A percentile compares a stretch with the other conserved stretches of the same genome.
Evolutionary conservation across 345 rosid species (phyloP).

Genomic region (Anacardium occidentale): DNA sequence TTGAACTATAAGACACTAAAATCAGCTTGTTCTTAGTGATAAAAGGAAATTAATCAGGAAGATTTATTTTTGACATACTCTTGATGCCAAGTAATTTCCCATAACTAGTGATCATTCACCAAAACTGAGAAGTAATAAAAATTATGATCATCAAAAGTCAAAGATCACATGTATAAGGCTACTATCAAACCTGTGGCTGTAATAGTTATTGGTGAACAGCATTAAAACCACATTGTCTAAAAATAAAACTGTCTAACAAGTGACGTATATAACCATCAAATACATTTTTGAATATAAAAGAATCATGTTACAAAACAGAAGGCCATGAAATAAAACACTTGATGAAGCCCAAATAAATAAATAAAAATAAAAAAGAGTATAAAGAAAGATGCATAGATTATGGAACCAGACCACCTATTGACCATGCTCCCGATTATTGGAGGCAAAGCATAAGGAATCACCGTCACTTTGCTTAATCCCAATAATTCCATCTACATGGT

Average conservation of each 20-base stretch:
- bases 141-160: not conserved
- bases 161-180: not conserved
- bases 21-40: not conserved
- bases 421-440: conserved; percentile 37
- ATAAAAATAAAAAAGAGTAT: not conserved
- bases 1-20: not conserved
- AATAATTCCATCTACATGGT: conserved; percentile 29
- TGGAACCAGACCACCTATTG: conserved; percentile 34
- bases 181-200: not conserved
- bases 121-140: not conserved
- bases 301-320: not conserved
- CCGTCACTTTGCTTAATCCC: conserved; percentile 20
- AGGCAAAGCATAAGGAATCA: conserved; percentile 5
- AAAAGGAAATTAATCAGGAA: not conserved
- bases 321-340: not conserved
- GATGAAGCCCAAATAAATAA: not conserved
- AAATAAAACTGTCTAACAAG: not conserved
- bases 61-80: not conserved
- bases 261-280: not conserved
- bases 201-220: not conserved
- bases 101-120: not conserved
- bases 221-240: not conserved
- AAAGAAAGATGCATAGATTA: not conserved
- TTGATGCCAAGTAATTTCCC: not conserved
- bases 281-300: not conserved